phyloP scores from a whole-genome alignment of 2,329 filamentous ascomycete species.

The Botrytis medusae region DNA sequence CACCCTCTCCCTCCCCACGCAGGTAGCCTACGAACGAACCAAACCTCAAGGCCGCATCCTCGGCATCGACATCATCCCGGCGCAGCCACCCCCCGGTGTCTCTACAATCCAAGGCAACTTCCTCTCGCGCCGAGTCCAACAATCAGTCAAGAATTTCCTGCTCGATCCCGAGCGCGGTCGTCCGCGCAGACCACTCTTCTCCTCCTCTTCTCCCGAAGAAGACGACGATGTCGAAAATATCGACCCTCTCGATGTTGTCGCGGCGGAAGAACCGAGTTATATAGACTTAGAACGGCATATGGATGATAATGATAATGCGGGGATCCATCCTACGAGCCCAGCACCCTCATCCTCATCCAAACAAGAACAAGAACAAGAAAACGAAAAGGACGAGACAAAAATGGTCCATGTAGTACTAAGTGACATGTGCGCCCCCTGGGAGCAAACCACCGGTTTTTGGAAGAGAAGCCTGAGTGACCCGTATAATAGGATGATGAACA shows the following conservation, averaged over 20 bases:
- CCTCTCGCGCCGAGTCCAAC: slow-evolving; percentile 70
- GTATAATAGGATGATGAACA: slow-evolving; percentile 99
- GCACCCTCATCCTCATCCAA: too few species aligned
- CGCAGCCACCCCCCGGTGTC: slow-evolving; percentile 86
- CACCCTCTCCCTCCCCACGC: slow-evolving; percentile 24
- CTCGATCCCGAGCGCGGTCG: slow-evolving; percentile 60
- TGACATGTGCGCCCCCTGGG: slow-evolving; percentile 99
- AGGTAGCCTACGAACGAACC: slow-evolving; percentile 81
- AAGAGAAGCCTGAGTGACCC: slow-evolving; percentile 93
- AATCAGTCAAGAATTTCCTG: slow-evolving; percentile 75
- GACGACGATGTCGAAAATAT: background rate
- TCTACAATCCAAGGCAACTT: slow-evolving; percentile 96
- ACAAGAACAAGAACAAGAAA: slow-evolving; percentile 37
- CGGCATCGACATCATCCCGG: slow-evolving; percentile 92
- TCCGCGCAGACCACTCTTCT: slow-evolving; percentile 40
- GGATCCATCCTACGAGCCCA: background rate
- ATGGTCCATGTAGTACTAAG: slow-evolving; percentile 90
- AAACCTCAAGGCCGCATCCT: slow-evolving; percentile 75
- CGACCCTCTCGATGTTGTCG: background rate
- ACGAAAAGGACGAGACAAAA: slow-evolving; percentile 47
- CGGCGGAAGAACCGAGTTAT: slow-evolving; percentile 48
- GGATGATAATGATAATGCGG: slow-evolving; percentile 18
- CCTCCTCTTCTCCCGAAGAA: background rate
- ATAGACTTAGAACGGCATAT: slow-evolving; percentile 62
- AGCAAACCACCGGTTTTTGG: slow-evolving; percentile 73